A percentile compares a stretch with the other conserved stretches of the same genome.
These are phyloP conservation scores for Talaromyces sp. DNA, from an alignment of 2,329 filamentous ascomycete species.

Conservation along the genomic window DNA sequence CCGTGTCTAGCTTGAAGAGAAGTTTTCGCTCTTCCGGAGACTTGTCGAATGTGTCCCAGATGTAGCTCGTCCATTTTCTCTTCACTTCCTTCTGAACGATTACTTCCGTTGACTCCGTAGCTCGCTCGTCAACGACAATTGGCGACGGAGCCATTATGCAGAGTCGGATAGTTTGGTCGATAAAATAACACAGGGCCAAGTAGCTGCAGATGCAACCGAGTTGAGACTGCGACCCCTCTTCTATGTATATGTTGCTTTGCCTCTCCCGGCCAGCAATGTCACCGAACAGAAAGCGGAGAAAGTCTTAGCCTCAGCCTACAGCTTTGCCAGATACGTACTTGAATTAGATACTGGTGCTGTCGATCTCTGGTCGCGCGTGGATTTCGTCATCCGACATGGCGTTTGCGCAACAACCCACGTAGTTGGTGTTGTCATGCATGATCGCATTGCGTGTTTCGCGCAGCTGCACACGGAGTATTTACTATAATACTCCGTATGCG, in stretches of 20 bases:
- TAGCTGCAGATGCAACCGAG: background rate
- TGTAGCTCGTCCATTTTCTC: slow-evolving; percentile 44
- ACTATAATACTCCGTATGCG: background rate
- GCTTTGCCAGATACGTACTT: background rate
- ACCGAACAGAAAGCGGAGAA: background rate
- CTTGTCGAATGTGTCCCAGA: slow-evolving; percentile 52
- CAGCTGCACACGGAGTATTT: background rate
- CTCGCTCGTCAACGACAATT: background rate
- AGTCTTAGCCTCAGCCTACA: background rate
- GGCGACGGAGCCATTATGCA: background rate
- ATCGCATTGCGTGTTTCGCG: background rate
- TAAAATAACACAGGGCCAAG: background rate
- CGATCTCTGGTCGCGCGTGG: background rate
- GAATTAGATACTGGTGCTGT: background rate
- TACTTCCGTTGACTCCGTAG: slow-evolving; percentile 4
- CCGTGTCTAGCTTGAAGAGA: slow-evolving; percentile 46
- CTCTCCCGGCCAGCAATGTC: background rate
- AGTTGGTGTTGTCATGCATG: background rate
- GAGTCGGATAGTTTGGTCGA: background rate
- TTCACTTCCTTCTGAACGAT: slow-evolving; percentile 23
- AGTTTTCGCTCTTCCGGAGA: slow-evolving; percentile 44
- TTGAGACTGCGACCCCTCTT: background rate
- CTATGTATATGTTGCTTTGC: background rate
- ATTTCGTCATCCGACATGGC: background rate
- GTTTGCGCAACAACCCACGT: background rate